Evolutionary conservation across 2,329 filamentous ascomycete species (phyloP).

Genomic region (Piedraia hortae): DNA sequence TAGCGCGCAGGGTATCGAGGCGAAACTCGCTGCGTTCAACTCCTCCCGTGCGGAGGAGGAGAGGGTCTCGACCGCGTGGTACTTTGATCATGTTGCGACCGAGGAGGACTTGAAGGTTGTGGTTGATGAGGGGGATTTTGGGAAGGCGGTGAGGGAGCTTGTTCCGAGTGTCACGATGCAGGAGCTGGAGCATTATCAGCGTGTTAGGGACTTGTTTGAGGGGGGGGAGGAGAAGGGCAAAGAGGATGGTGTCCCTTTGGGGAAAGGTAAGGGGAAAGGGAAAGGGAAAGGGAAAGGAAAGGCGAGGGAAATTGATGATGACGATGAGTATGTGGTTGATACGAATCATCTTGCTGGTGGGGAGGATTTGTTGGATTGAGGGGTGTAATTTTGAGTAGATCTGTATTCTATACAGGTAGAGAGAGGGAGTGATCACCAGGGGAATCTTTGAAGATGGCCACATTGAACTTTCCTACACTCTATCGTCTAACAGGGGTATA

Average conservation of each 20-base stretch:
- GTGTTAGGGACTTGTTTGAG: conserved; percentile 61
- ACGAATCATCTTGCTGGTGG: no score
- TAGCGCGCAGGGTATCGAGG: conserved; percentile 58
- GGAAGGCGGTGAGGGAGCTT: conserved; percentile 53
- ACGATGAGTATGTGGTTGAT: no score
- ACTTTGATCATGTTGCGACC: conserved; percentile 77
- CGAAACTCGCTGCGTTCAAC: conserved; percentile 49
- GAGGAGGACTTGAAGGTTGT: conserved; percentile 62
- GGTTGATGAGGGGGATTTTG: conserved; percentile 73
- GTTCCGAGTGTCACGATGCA: conserved; percentile 85
- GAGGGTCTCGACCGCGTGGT: conserved; percentile 58
- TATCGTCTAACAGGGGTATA: conserved; percentile 1
- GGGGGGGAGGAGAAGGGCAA: conserved; percentile 20
- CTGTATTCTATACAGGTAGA: no score
- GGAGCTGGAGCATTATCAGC: conserved; percentile 73
- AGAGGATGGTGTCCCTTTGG: no score
- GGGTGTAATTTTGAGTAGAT: no score
- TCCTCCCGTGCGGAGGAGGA: conserved; percentile 10
- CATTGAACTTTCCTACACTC: no score
- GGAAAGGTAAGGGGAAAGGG: no score
- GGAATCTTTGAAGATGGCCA: no score
- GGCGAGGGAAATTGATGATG: no score
- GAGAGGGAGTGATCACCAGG: no score
- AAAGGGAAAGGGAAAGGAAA: no score
- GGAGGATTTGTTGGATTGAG: no score